Percentiles rank a stretch among this genome's conserved stretches.
Conservation (phyloP, 805 yeast genomes). For the Candida peoriensis region DNA sequence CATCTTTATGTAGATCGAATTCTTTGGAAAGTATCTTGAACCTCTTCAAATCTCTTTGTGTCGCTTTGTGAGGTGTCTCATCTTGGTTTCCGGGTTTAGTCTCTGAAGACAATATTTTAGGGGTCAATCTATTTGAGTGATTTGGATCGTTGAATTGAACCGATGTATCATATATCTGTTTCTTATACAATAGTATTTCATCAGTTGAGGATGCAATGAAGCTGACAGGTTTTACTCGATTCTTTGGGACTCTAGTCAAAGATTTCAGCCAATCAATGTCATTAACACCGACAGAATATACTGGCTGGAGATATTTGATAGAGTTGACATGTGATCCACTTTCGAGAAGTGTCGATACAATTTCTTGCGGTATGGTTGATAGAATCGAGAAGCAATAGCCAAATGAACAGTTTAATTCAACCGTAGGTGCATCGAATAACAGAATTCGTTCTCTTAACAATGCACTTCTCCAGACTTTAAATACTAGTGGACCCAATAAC, state of each 20-base stretch:
- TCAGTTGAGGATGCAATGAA: constrained; percentile 65
- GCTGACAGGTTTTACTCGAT: constrained; percentile 20
- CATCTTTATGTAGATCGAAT: constrained; percentile 8
- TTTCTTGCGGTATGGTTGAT: constrained; percentile 59
- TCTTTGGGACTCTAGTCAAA: background rate
- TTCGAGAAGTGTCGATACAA: constrained; percentile 30
- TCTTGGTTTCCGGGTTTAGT: constrained; percentile 8
- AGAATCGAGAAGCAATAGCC: constrained; percentile 55
- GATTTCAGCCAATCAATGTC: constrained; percentile 41
- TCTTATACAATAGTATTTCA: constrained; percentile 53
- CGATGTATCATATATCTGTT: constrained; percentile 43
- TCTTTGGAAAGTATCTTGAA: constrained; percentile 26
- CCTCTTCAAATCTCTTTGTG: constrained; percentile 34
- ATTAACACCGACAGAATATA: constrained; percentile 60
- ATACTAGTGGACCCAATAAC: constrained; percentile 59
- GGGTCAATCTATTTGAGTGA: constrained; percentile 3
- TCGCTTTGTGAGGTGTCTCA: constrained; percentile 18
- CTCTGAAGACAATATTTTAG: constrained; percentile 10
- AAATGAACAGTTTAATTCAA: constrained; percentile 41
- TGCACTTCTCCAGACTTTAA: constrained; percentile 58
- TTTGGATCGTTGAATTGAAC: constrained; percentile 19
- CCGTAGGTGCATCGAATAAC: constrained; percentile 32
- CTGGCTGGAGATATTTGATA: constrained; percentile 36
- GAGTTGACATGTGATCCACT: constrained; percentile 17
- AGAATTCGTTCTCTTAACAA: constrained; percentile 54